A percentile compares a stretch with the other conserved stretches of the same genome.
These are phyloP conservation scores for Candida silvicultrix DNA, from an alignment of 805 yeast species.

Conservation along the genomic window DNA sequence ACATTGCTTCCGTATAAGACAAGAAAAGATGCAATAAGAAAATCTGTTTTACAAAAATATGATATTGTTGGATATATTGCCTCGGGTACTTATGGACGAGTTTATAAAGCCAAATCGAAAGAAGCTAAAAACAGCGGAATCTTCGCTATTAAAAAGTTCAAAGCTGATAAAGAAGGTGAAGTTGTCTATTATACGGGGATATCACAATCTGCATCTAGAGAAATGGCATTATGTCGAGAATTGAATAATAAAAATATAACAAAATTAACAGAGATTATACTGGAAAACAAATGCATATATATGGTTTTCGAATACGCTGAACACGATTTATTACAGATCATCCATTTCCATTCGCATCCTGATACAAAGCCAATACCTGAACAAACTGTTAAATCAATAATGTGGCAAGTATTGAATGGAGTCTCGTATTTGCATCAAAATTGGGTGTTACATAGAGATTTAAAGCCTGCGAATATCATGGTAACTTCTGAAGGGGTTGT, in stretches of 20 bases:
- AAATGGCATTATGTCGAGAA: slow-evolving; percentile 92
- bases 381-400: slow-evolving; percentile 69
- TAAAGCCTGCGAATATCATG: slow-evolving; percentile 98
- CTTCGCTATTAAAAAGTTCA: slow-evolving; percentile 89
- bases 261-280: slow-evolving; percentile 69
- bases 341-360: slow-evolving; percentile 91
- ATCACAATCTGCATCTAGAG: slow-evolving; percentile 93
- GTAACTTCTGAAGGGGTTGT: slow-evolving; percentile 85
- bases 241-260: slow-evolving; percentile 75
- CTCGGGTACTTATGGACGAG: slow-evolving; percentile 96
- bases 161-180: slow-evolving; percentile 89
- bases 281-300: slow-evolving; percentile 85
- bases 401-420: slow-evolving; percentile 92
- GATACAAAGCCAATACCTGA: slow-evolving; percentile 76
- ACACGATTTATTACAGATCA: slow-evolving; percentile 89
- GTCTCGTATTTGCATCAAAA: slow-evolving; percentile 88
- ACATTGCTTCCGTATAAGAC: slow-evolving; percentile 53
- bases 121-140: slow-evolving; percentile 19
- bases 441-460: slow-evolving; percentile 93
- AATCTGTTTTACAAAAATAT: slow-evolving; percentile 77
- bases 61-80: slow-evolving; percentile 93
- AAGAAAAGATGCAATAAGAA: slow-evolving; percentile 59
- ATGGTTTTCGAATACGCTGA: slow-evolving; percentile 97
- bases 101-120: slow-evolving; percentile 74
- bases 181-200: slow-evolving; percentile 87